These are phyloP conservation scores for Leptographium flavum DNA, from an alignment of 2,329 filamentous ascomycete species.

Conservation along the genomic window DNA sequence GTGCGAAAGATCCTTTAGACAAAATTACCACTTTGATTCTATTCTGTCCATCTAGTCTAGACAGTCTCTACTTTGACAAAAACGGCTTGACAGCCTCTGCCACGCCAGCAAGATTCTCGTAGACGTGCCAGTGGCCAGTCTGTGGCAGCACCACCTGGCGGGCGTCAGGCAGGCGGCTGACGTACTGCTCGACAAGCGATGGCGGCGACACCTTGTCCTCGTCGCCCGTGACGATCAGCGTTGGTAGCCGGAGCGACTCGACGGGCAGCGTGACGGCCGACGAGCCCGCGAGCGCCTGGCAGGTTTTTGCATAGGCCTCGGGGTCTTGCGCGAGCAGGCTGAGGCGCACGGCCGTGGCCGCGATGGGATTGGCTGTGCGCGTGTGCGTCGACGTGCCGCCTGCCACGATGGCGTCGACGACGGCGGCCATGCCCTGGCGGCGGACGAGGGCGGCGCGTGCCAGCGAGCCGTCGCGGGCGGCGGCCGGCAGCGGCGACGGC, in stretches of 20 bases:
- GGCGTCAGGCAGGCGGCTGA: background rate
- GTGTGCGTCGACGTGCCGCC: background rate
- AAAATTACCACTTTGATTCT: no score
- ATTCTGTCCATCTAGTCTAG: no score
- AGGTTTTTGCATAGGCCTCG: background rate
- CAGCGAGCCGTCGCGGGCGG: background rate
- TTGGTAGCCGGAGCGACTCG: background rate
- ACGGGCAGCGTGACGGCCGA: background rate
- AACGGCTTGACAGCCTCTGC: background rate
- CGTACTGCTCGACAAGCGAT: background rate
- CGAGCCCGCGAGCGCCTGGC: background rate
- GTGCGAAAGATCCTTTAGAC: no score
- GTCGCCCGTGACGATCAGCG: background rate
- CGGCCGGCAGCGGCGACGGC: background rate
- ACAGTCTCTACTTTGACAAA: background rate
- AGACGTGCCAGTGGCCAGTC: background rate
- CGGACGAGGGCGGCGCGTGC: background rate
- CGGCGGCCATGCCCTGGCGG: background rate
- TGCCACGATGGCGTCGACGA: background rate
- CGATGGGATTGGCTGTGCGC: background rate
- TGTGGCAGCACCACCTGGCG: background rate
- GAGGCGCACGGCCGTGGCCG: background rate
- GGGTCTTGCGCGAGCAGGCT: background rate
- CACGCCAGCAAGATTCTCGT: background rate
- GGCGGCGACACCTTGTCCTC: background rate